Conservation (phyloP, 495 filamentous ascomycete genomes). For the Neurospora sp. region DNA sequence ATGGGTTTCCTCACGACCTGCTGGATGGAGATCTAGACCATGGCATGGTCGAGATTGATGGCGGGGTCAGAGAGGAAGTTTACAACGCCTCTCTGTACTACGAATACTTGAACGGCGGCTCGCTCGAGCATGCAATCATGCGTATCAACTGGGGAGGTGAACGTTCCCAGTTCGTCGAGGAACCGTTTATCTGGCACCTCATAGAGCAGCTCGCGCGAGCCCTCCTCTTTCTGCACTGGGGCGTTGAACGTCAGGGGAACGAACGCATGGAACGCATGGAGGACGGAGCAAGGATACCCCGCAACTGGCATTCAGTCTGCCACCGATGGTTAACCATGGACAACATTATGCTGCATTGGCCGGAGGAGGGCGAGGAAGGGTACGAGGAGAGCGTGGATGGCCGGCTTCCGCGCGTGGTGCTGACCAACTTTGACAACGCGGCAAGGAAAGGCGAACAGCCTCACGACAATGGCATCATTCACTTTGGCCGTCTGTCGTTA, state of each 20-base stretch:
- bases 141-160: background rate
- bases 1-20: background rate
- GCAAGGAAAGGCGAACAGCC: background rate
- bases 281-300: background rate
- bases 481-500: background rate
- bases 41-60: background rate
- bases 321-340: background rate
- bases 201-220: slow-evolving; percentile 6
- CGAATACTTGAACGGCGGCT: slow-evolving; percentile 3
- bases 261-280: background rate
- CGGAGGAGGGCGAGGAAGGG: background rate
- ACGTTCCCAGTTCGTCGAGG: background rate
- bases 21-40: background rate
- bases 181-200: slow-evolving; percentile 11
- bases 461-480: background rate
- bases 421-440: background rate
- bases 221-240: slow-evolving; percentile 3
- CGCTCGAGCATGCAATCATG: slow-evolving; percentile 2
- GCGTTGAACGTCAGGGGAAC: background rate
- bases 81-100: slow-evolving; percentile 7
- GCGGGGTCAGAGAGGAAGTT: background rate
- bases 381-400: background rate
- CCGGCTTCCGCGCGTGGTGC: background rate
- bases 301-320: background rate
- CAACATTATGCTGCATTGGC: background rate